These are phyloP conservation scores for Amanita rimosa DNA, from an alignment of 768 basidiomycete species.

Conservation along the genomic window DNA sequence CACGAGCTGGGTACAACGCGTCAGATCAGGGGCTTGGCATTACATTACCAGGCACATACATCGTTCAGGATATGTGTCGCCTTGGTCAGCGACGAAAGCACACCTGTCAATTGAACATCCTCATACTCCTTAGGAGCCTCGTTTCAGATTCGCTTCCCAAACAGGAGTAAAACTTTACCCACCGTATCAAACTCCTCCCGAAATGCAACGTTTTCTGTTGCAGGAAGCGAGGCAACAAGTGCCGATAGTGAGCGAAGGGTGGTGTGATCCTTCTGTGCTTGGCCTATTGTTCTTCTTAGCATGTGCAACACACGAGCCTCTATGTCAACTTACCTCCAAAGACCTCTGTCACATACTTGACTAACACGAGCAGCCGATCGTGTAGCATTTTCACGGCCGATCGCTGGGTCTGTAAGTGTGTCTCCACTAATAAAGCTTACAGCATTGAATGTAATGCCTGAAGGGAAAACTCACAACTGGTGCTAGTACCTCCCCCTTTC, in stretches of 20 bases:
- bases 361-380: conserved; percentile 76
- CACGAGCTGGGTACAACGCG: conserved; percentile 38
- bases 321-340: conserved; percentile 45
- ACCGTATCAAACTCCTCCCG: conserved; percentile 86
- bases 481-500: conserved; percentile 73
- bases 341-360: conserved; percentile 76
- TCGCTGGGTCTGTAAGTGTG: conserved; percentile 82
- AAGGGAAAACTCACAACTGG: conserved; percentile 47
- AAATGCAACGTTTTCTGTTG: conserved; percentile 75
- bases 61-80: conserved; percentile 82
- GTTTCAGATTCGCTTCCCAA: conserved; percentile 3
- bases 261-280: conserved; percentile 66
- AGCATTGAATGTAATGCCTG: background rate
- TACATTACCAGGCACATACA: conserved; percentile 32
- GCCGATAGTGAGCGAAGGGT: conserved; percentile 79
- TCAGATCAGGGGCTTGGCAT: background rate
- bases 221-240: conserved; percentile 79
- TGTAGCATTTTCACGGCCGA: conserved; percentile 96
- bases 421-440: conserved; percentile 51
- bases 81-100: conserved; percentile 82
- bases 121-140: conserved; percentile 84
- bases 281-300: conserved; percentile 30
- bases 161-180: conserved; percentile 12
- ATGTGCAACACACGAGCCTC: conserved; percentile 3
- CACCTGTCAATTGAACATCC: conserved; percentile 88